Evolutionary conservation across 192 early-diverging fungal species (phyloP).

Genomic region (Coemansia asiatica): DNA sequence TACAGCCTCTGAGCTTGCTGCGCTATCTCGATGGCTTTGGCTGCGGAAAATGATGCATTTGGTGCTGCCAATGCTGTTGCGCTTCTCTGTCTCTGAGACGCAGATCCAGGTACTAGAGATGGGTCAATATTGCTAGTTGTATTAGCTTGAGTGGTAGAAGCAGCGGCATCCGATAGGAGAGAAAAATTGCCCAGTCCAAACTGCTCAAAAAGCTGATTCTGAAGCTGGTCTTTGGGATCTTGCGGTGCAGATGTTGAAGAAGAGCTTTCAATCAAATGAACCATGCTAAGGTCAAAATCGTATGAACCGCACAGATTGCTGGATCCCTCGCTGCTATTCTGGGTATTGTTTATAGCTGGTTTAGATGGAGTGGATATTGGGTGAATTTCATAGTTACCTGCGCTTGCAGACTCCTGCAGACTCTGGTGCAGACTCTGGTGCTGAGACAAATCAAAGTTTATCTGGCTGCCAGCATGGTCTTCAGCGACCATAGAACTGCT

Average conservation of each 20-base stretch:
- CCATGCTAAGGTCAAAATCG: conserved; percentile 2
- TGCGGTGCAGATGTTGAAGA: neutral
- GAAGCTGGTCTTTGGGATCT: neutral
- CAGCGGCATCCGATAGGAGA: neutral
- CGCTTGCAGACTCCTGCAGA: neutral
- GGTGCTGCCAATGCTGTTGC: no score
- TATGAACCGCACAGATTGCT: neutral
- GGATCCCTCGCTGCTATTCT: neutral
- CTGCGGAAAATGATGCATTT: neutral
- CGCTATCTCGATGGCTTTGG: neutral
- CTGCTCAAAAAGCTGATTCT: conserved; percentile 1
- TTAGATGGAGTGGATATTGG: neutral
- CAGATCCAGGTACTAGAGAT: no score
- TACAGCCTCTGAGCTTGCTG: neutral
- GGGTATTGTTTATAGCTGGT: neutral
- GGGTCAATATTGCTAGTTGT: neutral
- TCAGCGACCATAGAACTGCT: neutral
- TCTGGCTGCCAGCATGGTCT: neutral
- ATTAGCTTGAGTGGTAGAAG: neutral
- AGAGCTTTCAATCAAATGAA: neutral
- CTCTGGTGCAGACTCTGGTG: neutral
- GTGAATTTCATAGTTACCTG: conserved; percentile 1
- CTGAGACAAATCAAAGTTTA: neutral
- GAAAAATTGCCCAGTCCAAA: neutral
- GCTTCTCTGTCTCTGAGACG: no score